These are phyloP conservation scores for Fusarium concolor DNA, from an alignment of 2,329 filamentous ascomycete species.

Conservation along the genomic window DNA sequence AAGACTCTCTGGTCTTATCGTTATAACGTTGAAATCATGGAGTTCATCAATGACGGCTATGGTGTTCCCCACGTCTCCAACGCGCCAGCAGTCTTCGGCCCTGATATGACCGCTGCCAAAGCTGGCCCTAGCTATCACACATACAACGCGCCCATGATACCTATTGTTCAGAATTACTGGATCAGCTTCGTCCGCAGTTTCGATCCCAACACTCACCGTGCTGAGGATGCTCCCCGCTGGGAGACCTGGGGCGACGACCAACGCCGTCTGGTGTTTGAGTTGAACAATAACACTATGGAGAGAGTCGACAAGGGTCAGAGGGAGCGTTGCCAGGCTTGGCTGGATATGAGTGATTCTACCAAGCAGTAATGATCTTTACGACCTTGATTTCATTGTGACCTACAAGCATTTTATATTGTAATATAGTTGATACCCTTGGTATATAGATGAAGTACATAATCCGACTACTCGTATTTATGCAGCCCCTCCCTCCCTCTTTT, in stretches of 20 bases:
- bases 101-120: slow-evolving; percentile 46
- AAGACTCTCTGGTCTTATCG: slow-evolving; percentile 59
- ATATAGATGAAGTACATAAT: slow-evolving; percentile 4
- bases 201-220: slow-evolving; percentile 57
- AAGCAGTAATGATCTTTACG: slow-evolving; percentile 37
- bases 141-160: slow-evolving; percentile 59
- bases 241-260: slow-evolving; percentile 51
- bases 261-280: slow-evolving; percentile 54
- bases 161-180: slow-evolving; percentile 62
- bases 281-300: slow-evolving; percentile 55
- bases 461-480: neutral
- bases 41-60: slow-evolving; percentile 52
- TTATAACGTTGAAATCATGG: slow-evolving; percentile 60
- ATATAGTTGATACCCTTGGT: slow-evolving; percentile 34
- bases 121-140: slow-evolving; percentile 54
- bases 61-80: slow-evolving; percentile 64
- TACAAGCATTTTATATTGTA: neutral
- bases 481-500: no score
- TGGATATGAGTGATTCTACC: slow-evolving; percentile 49
- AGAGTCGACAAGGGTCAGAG: slow-evolving; percentile 49
- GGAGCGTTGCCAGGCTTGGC: slow-evolving; percentile 58
- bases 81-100: slow-evolving; percentile 61
- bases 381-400: slow-evolving; percentile 2
- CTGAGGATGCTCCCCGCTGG: slow-evolving; percentile 55
- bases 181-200: slow-evolving; percentile 60